Conservation (phyloP, 2,329 filamentous ascomycete genomes). For the Botrytis fabae region DNA sequence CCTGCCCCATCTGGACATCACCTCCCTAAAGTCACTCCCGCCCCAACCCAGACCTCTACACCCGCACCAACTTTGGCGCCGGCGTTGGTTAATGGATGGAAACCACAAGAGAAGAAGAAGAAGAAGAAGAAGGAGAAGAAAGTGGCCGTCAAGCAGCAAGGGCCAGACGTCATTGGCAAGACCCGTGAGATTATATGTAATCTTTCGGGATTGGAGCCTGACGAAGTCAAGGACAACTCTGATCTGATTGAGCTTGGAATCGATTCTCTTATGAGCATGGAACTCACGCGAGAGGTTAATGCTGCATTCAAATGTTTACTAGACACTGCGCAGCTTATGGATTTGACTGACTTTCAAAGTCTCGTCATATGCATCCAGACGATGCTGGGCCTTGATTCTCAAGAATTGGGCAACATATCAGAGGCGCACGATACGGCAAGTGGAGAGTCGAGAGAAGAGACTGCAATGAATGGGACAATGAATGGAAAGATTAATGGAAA, state of each 20-base stretch:
- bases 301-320: conserved; percentile 42
- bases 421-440: not conserved
- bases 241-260: conserved; percentile 49
- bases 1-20: no score
- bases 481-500: no score
- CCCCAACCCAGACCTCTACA: no score
- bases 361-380: conserved; percentile 37
- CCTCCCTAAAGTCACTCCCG: no score
- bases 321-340: conserved; percentile 36
- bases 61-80: no score
- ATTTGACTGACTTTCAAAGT: conserved; percentile 39
- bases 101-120: no score
- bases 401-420: not conserved
- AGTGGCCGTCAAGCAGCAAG: not conserved
- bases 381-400: not conserved
- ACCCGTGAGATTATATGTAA: conserved; percentile 13
- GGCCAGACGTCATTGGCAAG: not conserved
- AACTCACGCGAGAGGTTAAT: conserved; percentile 48
- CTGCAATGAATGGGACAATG: not conserved
- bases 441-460: not conserved
- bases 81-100: no score
- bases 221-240: conserved; percentile 43
- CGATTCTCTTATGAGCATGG: conserved; percentile 53
- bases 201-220: conserved; percentile 36
- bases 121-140: no score